Conservation (phyloP, 768 basidiomycete species). For the Paxillus involutus region DNA sequence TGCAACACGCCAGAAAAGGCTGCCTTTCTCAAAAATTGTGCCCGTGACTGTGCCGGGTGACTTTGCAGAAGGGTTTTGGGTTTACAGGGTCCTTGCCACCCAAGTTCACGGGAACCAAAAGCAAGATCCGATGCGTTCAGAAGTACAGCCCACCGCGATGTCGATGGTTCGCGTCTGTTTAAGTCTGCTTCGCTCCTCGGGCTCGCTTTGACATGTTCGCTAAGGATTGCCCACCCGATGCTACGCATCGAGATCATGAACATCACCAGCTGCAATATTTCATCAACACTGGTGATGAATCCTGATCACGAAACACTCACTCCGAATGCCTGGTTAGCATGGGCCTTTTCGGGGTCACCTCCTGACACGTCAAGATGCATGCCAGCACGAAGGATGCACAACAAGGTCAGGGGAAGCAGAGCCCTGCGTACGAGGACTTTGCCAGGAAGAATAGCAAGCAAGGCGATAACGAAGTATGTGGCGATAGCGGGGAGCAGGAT, state of each 20-base stretch:
- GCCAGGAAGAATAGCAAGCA: slow-evolving; percentile 47
- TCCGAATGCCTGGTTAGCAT: slow-evolving; percentile 7
- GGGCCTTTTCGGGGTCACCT: slow-evolving; percentile 3
- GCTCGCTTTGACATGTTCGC: not conserved
- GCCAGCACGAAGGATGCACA: slow-evolving; percentile 39
- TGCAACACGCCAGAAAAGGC: not conserved
- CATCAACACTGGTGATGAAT: not conserved
- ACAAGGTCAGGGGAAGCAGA: slow-evolving; percentile 45
- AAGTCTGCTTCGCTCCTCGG: not conserved
- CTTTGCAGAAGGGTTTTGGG: not conserved
- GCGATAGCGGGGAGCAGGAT: slow-evolving; percentile 40
- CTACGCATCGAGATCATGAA: slow-evolving; percentile 12
- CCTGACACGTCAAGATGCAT: slow-evolving; percentile 8
- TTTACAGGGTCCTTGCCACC: slow-evolving; percentile 6
- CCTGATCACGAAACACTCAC: not conserved
- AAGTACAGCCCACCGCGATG: not conserved
- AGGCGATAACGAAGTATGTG: slow-evolving; percentile 46
- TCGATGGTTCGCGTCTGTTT: not conserved
- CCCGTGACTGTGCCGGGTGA: not conserved
- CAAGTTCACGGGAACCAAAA: slow-evolving; percentile 10
- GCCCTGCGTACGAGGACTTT: slow-evolving; percentile 38
- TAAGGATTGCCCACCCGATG: slow-evolving; percentile 7
- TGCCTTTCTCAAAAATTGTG: not conserved
- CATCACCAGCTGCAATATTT: not conserved
- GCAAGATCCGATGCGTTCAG: slow-evolving; percentile 10